Percentiles rank a stretch among this genome's conserved stretches.
Evolutionary conservation across 179 eudicot species (phyloP).

Genomic region (Vitellaria paradoxa): DNA sequence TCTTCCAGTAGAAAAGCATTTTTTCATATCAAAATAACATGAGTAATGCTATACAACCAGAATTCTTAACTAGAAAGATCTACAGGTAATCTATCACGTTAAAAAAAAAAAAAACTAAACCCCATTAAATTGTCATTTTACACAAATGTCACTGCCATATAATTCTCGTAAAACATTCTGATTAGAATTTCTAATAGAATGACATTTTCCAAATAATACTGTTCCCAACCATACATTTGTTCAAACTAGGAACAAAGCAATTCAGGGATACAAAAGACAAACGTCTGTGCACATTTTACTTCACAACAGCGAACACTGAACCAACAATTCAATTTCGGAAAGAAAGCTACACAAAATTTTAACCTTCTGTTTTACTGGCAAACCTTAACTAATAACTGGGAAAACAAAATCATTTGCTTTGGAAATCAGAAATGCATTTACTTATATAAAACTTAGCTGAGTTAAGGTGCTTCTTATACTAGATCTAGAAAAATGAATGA

Average conservation of each 20-base stretch:
- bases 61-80: no score
- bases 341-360: not conserved
- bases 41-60: no score
- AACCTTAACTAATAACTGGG: not conserved
- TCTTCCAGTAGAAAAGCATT: no score
- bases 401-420: not conserved
- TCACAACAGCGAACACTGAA: not conserved
- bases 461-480: not conserved
- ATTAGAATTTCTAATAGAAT: no score
- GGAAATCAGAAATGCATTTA: not conserved
- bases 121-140: no score
- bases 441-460: not conserved
- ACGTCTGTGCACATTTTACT: not conserved
- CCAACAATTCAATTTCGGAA: not conserved
- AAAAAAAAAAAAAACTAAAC: no score
- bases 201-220: no score
- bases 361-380: not conserved
- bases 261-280: not conserved
- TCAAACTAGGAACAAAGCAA: not conserved
- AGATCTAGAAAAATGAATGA: not conserved
- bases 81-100: no score
- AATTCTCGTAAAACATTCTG: no score
- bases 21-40: no score
- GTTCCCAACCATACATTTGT: not conserved
- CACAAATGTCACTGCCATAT: no score